Conservation (phyloP, 768 basidiomycete species). For the Lactarius hengduanensis region DNA sequence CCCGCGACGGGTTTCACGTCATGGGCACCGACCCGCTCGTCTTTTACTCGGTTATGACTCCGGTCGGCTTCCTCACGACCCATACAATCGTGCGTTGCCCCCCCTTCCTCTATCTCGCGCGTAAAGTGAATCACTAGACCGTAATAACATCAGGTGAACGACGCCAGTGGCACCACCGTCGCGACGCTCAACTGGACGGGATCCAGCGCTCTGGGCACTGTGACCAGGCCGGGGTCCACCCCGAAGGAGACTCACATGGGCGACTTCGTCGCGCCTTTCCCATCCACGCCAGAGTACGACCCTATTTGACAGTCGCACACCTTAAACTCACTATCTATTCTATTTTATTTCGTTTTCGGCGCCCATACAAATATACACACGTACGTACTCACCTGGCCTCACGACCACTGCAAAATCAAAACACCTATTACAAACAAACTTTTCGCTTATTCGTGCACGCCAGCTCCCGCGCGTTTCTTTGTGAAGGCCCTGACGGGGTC, state of each 20-base stretch:
- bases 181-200: constrained; percentile 22
- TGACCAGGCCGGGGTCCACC: constrained; percentile 4
- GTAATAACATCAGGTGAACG: constrained; percentile 3
- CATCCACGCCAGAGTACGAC: constrained; percentile 6
- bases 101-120: background rate
- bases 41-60: constrained; percentile 68
- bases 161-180: constrained; percentile 2
- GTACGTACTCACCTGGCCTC: background rate
- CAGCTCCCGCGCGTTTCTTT: constrained; percentile 21
- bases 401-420: background rate
- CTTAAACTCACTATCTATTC: background rate
- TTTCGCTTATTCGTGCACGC: background rate
- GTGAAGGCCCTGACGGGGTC: constrained; percentile 13
- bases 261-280: constrained; percentile 13
- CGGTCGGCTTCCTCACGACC: constrained; percentile 38
- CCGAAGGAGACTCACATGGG: constrained; percentile 5
- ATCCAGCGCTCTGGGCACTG: constrained; percentile 11
- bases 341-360: too few relatives aligned
- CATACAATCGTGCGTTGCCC: constrained; percentile 48
- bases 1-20: constrained; percentile 59
- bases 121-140: background rate
- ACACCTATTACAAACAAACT: too few relatives aligned
- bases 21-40: constrained; percentile 61
- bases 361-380: too few relatives aligned
- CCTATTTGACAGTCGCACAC: background rate